phyloP scores from a whole-genome alignment of 2,329 filamentous ascomycete species.

The Metarhizium brunneum region DNA sequence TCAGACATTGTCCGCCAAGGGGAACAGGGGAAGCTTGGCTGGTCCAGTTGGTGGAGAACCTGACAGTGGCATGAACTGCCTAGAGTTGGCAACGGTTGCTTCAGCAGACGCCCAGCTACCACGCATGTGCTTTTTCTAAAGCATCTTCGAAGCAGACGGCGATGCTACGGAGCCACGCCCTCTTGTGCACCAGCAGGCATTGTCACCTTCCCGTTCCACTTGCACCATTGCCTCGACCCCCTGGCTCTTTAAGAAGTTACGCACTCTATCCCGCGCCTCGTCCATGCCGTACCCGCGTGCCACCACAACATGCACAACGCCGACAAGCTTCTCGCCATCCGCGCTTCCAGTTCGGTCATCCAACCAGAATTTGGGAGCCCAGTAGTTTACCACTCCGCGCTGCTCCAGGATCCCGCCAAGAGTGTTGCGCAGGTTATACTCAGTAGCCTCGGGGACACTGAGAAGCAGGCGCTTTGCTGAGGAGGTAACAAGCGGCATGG shows the following conservation, averaged over 20 bases:
- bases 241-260: conserved; percentile 58
- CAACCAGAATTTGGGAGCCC: conserved; percentile 86
- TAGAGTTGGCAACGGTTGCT: not conserved
- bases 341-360: conserved; percentile 52
- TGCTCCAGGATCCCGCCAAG: conserved; percentile 75
- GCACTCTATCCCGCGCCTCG: conserved; percentile 73
- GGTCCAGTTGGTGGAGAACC: not conserved
- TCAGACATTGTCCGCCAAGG: not conserved
- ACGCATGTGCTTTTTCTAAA: conserved; percentile 13
- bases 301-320: conserved; percentile 80
- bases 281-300: conserved; percentile 64
- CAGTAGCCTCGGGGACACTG: conserved; percentile 72
- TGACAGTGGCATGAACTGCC: not conserved
- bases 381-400: conserved; percentile 76
- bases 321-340: conserved; percentile 51
- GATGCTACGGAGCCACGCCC: conserved; percentile 19
- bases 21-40: not conserved
- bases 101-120: not conserved
- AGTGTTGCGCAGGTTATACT: conserved; percentile 81
- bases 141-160: conserved; percentile 24
- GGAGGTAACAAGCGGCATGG: conserved; percentile 76
- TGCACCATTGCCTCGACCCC: conserved; percentile 79
- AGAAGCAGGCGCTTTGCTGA: conserved; percentile 77
- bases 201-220: conserved; percentile 75
- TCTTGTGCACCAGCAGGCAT: conserved; percentile 47